A percentile compares a stretch with the other conserved stretches of the same genome.
These are phyloP conservation scores for Aegle marmelos DNA, from an alignment of 345 rosid genomes.

Conservation along the genomic window DNA sequence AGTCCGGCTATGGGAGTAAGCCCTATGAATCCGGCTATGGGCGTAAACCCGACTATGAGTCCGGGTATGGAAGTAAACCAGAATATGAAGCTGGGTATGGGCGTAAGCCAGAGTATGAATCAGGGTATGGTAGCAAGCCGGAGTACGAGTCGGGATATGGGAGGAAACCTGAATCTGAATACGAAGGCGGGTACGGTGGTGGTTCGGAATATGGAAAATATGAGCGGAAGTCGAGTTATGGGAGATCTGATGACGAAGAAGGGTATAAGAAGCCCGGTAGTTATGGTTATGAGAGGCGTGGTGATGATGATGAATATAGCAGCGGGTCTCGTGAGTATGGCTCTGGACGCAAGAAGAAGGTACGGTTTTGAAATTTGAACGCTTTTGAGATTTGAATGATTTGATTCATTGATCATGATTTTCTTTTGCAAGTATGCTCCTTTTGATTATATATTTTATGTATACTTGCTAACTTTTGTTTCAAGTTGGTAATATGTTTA, in stretches of 20 bases:
- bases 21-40: constrained; percentile 24
- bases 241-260: constrained; percentile 40
- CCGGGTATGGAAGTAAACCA: neutral
- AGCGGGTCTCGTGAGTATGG: neutral
- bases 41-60: neutral
- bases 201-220: constrained; percentile 2
- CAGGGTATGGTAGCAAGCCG: constrained; percentile 15
- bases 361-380: constrained; percentile 26
- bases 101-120: constrained; percentile 15
- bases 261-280: constrained; percentile 42
- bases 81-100: constrained; percentile 17
- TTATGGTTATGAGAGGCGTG: constrained; percentile 54
- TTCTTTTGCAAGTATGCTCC: neutral
- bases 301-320: neutral
- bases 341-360: constrained; percentile 71
- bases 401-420: neutral
- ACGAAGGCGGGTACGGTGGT: constrained; percentile 3
- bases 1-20: constrained; percentile 24
- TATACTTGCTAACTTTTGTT: neutral
- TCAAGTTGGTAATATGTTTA: neutral
- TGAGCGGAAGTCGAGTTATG: constrained; percentile 21
- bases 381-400: neutral
- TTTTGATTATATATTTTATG: neutral
- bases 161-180: constrained; percentile 22
- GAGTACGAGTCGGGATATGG: constrained; percentile 2